These are phyloP conservation scores for Orychophragmus violaceus DNA, from an alignment of 345 rosid genomes.

Conservation along the genomic window DNA sequence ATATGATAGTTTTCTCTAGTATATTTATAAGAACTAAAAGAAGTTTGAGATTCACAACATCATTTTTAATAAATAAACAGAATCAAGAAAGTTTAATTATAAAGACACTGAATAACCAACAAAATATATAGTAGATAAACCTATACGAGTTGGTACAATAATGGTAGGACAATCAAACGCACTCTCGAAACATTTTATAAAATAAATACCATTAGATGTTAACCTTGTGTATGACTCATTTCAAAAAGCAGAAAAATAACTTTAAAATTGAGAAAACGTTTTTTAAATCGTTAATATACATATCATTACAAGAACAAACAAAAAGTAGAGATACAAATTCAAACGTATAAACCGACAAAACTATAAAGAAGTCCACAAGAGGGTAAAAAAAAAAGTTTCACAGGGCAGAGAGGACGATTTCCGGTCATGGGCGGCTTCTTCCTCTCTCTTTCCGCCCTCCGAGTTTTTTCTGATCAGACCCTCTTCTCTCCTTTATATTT, in stretches of 20 bases:
- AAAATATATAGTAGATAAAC: not conserved
- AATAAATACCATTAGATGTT: not conserved
- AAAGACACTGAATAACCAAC: not conserved
- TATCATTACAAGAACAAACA: not conserved
- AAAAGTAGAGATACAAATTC: not conserved
- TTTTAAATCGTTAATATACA: not conserved
- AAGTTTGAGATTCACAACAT: not conserved
- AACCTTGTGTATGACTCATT: not conserved
- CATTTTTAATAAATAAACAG: not conserved
- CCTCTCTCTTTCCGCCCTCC: too few relatives aligned
- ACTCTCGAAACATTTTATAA: constrained; percentile 2
- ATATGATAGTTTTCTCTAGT: not conserved
- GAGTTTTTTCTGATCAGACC: too few relatives aligned
- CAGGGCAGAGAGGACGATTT: too few relatives aligned
- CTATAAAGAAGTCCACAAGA: constrained; percentile 15
- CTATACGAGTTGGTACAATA: constrained; percentile 15
- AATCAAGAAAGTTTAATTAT: not conserved
- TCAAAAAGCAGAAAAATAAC: not conserved
- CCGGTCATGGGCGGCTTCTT: too few relatives aligned
- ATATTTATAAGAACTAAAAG: not conserved
- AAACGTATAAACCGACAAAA: constrained; percentile 20
- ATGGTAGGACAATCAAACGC: constrained; percentile 18
- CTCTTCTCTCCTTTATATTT: too few relatives aligned
- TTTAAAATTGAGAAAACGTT: not conserved
- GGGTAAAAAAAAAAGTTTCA: constrained; percentile 3